Percentiles rank a stretch among this genome's conserved stretches.
phyloP scores from a whole-genome alignment of 148 eudicot genomes.

The Bassia scoparia region DNA sequence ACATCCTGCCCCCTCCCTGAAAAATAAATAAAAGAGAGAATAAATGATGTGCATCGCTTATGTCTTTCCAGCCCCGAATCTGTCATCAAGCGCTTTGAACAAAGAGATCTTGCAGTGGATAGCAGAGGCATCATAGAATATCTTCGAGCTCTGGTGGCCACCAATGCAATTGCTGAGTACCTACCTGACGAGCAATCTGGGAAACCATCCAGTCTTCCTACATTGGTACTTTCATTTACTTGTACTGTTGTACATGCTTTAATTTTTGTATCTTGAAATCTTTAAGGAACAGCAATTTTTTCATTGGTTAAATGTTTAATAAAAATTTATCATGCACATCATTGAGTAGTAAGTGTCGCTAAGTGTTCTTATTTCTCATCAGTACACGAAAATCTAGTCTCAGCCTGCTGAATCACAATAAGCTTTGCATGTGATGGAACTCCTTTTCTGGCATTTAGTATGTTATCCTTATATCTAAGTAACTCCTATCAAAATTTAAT shows the following conservation, averaged over 20 bases:
- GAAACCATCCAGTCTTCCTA: conserved; percentile 83
- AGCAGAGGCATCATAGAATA: conserved; percentile 87
- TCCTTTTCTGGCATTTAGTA: too few species aligned
- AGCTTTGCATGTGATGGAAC: too few species aligned
- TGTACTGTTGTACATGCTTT: conserved; percentile 20
- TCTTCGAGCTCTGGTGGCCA: conserved; percentile 80
- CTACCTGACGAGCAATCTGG: conserved; percentile 90
- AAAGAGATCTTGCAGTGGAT: conserved; percentile 68
- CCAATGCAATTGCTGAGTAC: conserved; percentile 83
- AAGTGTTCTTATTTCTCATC: too few species aligned
- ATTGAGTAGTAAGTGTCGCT: too few species aligned
- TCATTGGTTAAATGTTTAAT: too few species aligned
- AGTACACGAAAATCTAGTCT: too few species aligned
- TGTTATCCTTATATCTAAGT: too few species aligned
- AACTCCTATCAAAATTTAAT: too few species aligned
- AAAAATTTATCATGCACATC: too few species aligned
- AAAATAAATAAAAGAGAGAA: neutral
- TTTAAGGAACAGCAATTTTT: too few species aligned
- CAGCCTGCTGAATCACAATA: too few species aligned
- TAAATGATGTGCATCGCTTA: neutral
- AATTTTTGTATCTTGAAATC: conserved; percentile 1
- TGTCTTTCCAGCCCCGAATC: conserved; percentile 67
- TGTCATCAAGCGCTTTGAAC: conserved; percentile 80
- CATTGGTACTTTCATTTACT: conserved; percentile 44
- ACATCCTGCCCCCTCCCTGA: neutral